These are phyloP conservation scores for Metschnikowia similis DNA, from an alignment of 805 yeast genomes.

Conservation along the genomic window DNA sequence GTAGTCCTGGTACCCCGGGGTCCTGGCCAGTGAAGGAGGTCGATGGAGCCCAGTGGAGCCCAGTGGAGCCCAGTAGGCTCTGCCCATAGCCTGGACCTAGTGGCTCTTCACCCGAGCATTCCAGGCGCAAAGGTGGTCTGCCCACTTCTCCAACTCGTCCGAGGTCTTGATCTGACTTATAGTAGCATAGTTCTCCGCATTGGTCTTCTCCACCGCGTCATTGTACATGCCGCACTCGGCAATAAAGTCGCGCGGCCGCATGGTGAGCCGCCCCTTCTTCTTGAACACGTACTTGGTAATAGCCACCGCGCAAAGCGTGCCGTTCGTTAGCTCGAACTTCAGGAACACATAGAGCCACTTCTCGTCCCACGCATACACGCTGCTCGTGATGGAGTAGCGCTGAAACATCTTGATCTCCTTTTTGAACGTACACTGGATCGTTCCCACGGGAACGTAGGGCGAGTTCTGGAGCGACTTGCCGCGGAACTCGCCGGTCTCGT, in stretches of 20 bases:
- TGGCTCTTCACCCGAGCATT: no score
- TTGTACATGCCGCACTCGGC: slow-evolving; percentile 52
- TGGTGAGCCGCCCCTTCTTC: slow-evolving; percentile 64
- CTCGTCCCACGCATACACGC: slow-evolving; percentile 76
- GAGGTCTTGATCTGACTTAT: slow-evolving; percentile 35
- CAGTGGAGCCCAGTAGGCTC: no score
- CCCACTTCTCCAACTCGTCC: slow-evolving; percentile 35
- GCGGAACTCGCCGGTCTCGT: slow-evolving; percentile 31
- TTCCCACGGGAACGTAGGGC: slow-evolving; percentile 76
- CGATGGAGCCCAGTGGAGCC: no score
- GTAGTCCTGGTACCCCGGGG: no score
- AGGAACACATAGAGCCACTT: slow-evolving; percentile 79
- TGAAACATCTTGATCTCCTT: slow-evolving; percentile 70
- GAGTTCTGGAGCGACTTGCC: slow-evolving; percentile 24
- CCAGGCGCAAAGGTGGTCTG: slow-evolving; percentile 1
- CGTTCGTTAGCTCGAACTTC: slow-evolving; percentile 39
- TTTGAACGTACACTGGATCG: slow-evolving; percentile 61
- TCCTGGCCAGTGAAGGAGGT: no score
- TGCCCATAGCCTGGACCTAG: no score
- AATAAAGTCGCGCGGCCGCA: slow-evolving; percentile 60
- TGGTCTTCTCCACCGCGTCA: slow-evolving; percentile 44
- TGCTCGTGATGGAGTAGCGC: slow-evolving; percentile 49
- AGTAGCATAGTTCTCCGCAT: slow-evolving; percentile 34
- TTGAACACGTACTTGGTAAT: slow-evolving; percentile 81
- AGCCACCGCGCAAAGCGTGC: slow-evolving; percentile 49